A percentile compares a stretch with the other conserved stretches of the same genome.
phyloP scores from a whole-genome alignment of 805 yeast species.

The Pichia nakasei region DNA sequence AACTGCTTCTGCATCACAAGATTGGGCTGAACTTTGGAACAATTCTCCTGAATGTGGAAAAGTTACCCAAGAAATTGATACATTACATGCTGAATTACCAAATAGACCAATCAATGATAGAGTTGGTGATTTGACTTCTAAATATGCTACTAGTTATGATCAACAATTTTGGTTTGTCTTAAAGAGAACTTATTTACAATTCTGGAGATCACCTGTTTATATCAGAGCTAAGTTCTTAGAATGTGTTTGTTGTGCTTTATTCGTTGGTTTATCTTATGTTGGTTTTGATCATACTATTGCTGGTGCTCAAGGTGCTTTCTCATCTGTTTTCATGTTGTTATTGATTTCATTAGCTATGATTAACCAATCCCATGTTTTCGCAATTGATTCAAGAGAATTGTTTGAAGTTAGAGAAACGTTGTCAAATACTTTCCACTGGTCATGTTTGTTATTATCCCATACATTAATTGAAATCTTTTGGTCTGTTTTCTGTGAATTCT shows the following conservation, averaged over 20 bases:
- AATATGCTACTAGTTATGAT: constrained; percentile 40
- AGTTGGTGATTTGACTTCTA: constrained; percentile 23
- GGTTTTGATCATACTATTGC: constrained; percentile 41
- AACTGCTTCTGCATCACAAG: constrained; percentile 48
- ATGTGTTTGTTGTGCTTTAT: constrained; percentile 34
- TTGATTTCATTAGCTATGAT: constrained; percentile 52
- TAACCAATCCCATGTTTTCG: constrained; percentile 56
- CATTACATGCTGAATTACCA: constrained; percentile 22
- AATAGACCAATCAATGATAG: constrained; percentile 17
- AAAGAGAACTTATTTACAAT: constrained; percentile 32
- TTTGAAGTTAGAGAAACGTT: constrained; percentile 63
- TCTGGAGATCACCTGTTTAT: constrained; percentile 44
- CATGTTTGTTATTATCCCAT: constrained; percentile 44
- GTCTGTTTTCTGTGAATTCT: constrained; percentile 38
- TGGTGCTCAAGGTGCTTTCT: constrained; percentile 51
- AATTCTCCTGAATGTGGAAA: constrained; percentile 26
- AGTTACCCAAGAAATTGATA: constrained; percentile 26
- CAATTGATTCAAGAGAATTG: constrained; percentile 47
- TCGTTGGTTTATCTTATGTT: constrained; percentile 52
- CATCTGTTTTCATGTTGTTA: constrained; percentile 46
- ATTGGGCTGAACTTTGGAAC: constrained; percentile 62
- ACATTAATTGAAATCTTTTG: constrained; percentile 54
- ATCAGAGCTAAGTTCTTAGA: constrained; percentile 42
- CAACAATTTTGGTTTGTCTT: constrained; percentile 30
- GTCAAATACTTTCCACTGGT: constrained; percentile 69